Conservation (phyloP, 2,329 filamentous ascomycete species). For the Fusarium sp. region DNA sequence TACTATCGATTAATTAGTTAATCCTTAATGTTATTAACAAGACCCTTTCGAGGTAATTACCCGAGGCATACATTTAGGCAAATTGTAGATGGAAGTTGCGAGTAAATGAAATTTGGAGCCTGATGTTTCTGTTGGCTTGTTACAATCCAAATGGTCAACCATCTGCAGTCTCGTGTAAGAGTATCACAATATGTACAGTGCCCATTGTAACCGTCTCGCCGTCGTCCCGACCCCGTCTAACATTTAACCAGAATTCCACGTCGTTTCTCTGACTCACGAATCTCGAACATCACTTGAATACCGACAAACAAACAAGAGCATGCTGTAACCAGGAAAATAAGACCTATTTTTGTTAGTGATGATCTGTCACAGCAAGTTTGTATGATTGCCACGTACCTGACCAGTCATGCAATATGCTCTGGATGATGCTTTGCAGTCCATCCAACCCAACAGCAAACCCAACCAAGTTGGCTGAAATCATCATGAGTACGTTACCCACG, state of each 20-base stretch:
- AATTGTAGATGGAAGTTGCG: not conserved
- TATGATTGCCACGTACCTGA: conserved; percentile 64
- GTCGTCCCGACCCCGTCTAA: conserved; percentile 54
- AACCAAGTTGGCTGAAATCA: conserved; percentile 95
- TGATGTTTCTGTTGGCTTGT: conserved; percentile 16
- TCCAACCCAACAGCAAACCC: conserved; percentile 95
- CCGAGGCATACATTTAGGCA: not conserved
- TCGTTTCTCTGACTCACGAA: conserved; percentile 85
- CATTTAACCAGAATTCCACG: conserved; percentile 88
- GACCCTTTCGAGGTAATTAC: not conserved
- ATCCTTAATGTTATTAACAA: conserved; percentile 21
- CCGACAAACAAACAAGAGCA: conserved; percentile 85
- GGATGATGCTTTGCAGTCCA: conserved; percentile 81
- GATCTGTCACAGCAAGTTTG: not conserved
- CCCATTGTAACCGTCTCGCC: not conserved
- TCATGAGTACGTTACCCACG: conserved; percentile 89
- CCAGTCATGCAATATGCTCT: conserved; percentile 81
- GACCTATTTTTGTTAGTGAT: conserved; percentile 62
- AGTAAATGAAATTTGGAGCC: not conserved
- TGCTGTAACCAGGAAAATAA: conserved; percentile 78
- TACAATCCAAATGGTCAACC: conserved; percentile 7
- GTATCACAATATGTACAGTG: conserved; percentile 31
- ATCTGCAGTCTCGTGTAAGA: conserved; percentile 17
- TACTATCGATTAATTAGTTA: conserved; percentile 13
- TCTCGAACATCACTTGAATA: conserved; percentile 96